Evolutionary conservation across 2,329 filamentous ascomycete species (phyloP), one percentile per base, ranked within the genome.

Genomic region (Chaetomiaceae sp.): DNA sequence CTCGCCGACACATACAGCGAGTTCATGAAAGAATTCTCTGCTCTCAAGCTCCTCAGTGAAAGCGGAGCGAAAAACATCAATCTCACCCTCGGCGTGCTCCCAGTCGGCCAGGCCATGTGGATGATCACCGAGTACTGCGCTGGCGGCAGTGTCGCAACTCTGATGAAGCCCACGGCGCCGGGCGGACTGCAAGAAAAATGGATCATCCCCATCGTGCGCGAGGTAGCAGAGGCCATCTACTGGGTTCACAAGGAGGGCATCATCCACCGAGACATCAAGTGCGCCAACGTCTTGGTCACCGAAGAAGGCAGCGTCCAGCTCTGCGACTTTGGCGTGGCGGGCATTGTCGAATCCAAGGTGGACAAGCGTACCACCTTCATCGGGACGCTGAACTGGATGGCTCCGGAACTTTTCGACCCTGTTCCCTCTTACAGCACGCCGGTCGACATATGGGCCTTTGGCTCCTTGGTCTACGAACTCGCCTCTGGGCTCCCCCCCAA

Each of bases 61-160:
- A 86, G 79, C 59, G 85, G 84, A 43, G 88, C 88, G 16, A 80
- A 81, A 60, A 92, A 92, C 65, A 84, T 95, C 71, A 94, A 92
- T 66, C 80, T 85, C 61, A 86, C 92, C 47, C 84, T 91, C 61
- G 88, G 91, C 60, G 87, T 87, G 4, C 77, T 91, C 18, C 83
- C 87, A 8, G 82, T 92, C 33, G 86, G 87, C 37, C 84, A 87
- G 61, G 82, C 89, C 55, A 85, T 95, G 73, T 95, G 89, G 89
- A 89, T 94, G 74, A 82, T 94, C 51, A 91, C 87, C 54, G 88
- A 94, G 70, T 90, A 91, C 68, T 91, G 89, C 62, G 87, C 86
- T 5, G 89, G 89, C 57, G 89, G 89, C 44, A 94, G 89, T 67
- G 85, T 95, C 67, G 85, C 80, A 59, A 91, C 79, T 56, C 78